Evolutionary conservation across 106 monocot genomes (phyloP).

Genomic region (Ottelia alismoides): DNA sequence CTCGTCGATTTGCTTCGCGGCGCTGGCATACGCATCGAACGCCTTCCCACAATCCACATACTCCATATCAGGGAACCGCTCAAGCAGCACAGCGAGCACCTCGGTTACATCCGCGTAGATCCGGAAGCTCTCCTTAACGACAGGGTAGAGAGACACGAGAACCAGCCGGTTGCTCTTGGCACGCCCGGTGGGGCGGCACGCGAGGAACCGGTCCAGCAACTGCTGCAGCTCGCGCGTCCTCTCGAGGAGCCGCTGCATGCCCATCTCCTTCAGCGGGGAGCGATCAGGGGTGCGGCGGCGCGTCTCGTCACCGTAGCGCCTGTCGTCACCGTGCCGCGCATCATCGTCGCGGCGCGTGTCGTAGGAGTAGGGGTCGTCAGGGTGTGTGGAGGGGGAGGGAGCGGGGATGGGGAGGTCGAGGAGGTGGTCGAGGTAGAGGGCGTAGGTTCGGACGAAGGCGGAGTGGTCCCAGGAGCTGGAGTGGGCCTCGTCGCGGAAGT

Average conservation of each 20-base stretch:
- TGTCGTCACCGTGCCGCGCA: too few species aligned
- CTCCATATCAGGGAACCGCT: constrained; percentile 80
- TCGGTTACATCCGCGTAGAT: constrained; percentile 69
- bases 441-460: constrained; percentile 59
- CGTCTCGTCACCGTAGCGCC: too few species aligned
- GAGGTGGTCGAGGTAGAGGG: constrained; percentile 54
- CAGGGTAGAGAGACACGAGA: constrained; percentile 40
- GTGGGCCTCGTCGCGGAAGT: constrained; percentile 73
- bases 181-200: constrained; percentile 36
- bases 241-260: constrained; percentile 27
- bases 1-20: constrained; percentile 90
- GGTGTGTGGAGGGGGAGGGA: too few species aligned
- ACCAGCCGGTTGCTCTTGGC: constrained; percentile 59
- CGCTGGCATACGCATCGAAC: constrained; percentile 61
- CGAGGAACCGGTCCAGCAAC: constrained; percentile 54
- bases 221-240: constrained; percentile 58
- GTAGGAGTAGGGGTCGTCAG: too few species aligned
- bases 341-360: too few species aligned
- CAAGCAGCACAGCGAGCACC: constrained; percentile 57
- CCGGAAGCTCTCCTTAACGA: constrained; percentile 71
- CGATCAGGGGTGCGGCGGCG: too few species aligned
- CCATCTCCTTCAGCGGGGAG: constrained; percentile 51
- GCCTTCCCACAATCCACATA: constrained; percentile 62
- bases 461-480: constrained; percentile 70
- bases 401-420: too few species aligned